Base-by-base conservation (phyloP, 805 yeast species). In the Saturnispora mendoncae region DNA sequence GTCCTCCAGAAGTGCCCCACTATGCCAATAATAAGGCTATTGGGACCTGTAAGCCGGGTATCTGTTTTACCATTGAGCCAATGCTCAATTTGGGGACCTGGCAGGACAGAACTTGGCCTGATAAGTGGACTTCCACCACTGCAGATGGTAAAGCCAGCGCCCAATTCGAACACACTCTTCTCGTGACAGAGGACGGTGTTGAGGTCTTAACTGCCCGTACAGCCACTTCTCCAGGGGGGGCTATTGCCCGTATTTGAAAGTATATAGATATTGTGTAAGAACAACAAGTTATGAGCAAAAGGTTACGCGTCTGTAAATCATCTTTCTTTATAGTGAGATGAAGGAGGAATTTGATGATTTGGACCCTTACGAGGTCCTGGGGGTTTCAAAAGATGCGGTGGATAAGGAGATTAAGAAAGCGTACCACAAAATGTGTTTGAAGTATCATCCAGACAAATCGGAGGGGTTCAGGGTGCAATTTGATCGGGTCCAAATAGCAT, bases 31-130 rank as follows among this genome's bases (percentile, higher is more conserved):
- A 88, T 66, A 90, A 90, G 66, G 84, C 95, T 6, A 71, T 88
- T 36, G 98, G 98, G 45, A 78, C 85, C 34, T 88, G 92, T 67
- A 85, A 85, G 60, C 90, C 95, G 18, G 98, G 98, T 18, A 84
- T 88, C 81, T 86, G 84, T 12, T 92, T 92, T 69, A 92, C 98
- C 18, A 85, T 92, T 44, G 98, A 92, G 65, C 98, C 98, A 35
- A 92, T 92, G 98, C 75, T 92, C 51, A 83, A 85, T 57, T 67
- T 78, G 49, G 98, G 98, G 7, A 66, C 81, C 0, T 81, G 75
- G 66, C 75, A 75, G 55, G 97, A 88, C 61, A 63, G 73, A 45
- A 68, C 78, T 43, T 92, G 98, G 98, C 98, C 98, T 3, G 98
- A 92, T 61, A 83, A 85, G 61, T 92, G 98, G 98, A 92, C 98